Conservation (phyloP, 805 yeast species). For the Saccharomycopsis sp. region DNA sequence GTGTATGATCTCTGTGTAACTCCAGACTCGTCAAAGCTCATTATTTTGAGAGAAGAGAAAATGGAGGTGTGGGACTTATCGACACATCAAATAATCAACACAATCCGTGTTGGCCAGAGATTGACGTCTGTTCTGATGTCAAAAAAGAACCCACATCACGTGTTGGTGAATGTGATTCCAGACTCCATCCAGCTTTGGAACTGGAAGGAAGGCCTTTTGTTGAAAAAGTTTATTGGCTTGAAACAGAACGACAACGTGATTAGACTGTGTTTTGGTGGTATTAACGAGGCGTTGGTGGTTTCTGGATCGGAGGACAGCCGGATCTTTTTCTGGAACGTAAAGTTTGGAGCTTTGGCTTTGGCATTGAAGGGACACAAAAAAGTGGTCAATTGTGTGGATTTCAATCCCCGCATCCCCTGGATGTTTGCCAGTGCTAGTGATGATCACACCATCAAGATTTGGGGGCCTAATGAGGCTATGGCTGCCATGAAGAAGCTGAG, state of each 20-base stretch:
- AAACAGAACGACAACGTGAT: conserved; percentile 63
- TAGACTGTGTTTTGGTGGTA: conserved; percentile 71
- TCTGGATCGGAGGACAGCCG: conserved; percentile 81
- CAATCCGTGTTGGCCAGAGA: conserved; percentile 47
- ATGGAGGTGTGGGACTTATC: conserved; percentile 53
- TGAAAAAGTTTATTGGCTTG: conserved; percentile 65
- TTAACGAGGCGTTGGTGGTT: conserved; percentile 60
- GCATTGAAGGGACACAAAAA: conserved; percentile 57
- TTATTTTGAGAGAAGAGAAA: conserved; percentile 59
- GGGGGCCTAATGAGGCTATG: conserved; percentile 37
- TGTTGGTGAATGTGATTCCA: conserved; percentile 59
- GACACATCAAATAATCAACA: conserved; percentile 35
- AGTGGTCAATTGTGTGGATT: conserved; percentile 71
- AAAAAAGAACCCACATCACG: conserved; percentile 36
- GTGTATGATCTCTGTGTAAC: conserved; percentile 66
- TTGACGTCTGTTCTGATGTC: conserved; percentile 63
- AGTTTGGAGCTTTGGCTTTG: conserved; percentile 59
- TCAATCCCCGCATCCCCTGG: conserved; percentile 45
- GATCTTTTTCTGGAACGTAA: conserved; percentile 71
- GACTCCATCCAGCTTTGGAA: conserved; percentile 84
- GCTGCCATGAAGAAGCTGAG: neutral
- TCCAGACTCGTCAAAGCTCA: conserved; percentile 52
- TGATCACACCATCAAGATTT: conserved; percentile 62
- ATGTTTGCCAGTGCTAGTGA: conserved; percentile 84
- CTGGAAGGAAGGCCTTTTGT: conserved; percentile 47